Percentiles rank a stretch among this genome's conserved stretches.
Evolutionary conservation across 75 land plant species (phyloP).

Genomic region (Chamaecyparis obtusa): DNA sequence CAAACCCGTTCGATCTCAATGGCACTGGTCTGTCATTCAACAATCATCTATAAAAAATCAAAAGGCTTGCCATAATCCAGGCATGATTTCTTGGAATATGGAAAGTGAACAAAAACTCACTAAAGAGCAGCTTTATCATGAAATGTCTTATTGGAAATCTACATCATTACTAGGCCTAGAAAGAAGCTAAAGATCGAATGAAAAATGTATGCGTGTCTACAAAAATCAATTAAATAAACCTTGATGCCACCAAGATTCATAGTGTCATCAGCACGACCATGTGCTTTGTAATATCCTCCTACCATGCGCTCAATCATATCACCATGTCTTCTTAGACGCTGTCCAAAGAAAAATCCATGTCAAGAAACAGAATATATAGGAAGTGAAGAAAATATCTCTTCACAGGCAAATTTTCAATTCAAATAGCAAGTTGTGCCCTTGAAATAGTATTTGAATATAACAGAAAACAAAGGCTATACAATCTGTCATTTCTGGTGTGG

Average conservation of each 20-base stretch:
- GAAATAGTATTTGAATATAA: background rate
- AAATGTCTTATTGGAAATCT: constrained; percentile 1
- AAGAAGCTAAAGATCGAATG: background rate
- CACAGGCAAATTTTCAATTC: background rate
- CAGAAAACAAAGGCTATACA: background rate
- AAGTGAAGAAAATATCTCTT: background rate
- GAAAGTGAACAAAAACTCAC: background rate
- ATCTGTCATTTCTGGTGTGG: background rate
- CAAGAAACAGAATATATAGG: background rate
- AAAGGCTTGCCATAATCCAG: background rate
- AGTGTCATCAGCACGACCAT: constrained; percentile 90
- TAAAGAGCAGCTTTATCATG: background rate
- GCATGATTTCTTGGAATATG: background rate
- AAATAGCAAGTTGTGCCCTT: background rate
- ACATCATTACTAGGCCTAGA: too few species aligned
- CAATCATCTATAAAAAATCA: background rate
- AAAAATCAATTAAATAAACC: constrained; percentile 34
- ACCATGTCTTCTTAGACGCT: constrained; percentile 86
- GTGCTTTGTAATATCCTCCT: constrained; percentile 70
- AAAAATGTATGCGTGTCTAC: background rate
- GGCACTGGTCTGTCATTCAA: constrained; percentile 69
- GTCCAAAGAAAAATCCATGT: constrained; percentile 3
- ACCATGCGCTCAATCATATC: constrained; percentile 71
- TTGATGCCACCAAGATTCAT: constrained; percentile 99
- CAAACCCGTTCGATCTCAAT: constrained; percentile 92